These are phyloP conservation scores for Ogataea pini DNA, from an alignment of 805 yeast genomes.

Conservation along the genomic window DNA sequence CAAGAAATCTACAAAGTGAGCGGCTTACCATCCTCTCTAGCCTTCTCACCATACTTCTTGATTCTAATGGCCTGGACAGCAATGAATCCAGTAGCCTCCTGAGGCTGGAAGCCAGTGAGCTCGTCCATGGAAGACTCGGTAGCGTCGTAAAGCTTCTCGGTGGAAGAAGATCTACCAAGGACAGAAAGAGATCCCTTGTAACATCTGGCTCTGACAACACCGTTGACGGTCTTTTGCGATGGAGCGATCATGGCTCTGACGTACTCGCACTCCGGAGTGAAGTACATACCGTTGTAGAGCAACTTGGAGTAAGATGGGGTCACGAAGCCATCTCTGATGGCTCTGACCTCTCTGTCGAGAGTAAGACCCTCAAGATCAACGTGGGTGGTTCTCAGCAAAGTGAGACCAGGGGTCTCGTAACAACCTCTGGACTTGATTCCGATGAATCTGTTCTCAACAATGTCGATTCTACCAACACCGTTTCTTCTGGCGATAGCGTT, in stretches of 20 bases:
- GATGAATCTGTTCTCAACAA: conserved; percentile 98
- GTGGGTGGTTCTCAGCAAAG: conserved; percentile 90
- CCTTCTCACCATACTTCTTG: conserved; percentile 96
- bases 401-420: conserved; percentile 98
- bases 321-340: conserved; percentile 93
- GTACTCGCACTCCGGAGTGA: conserved; percentile 97
- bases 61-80: conserved; percentile 98
- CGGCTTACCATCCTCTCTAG: conserved; percentile 71
- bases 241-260: conserved; percentile 92
- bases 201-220: conserved; percentile 89
- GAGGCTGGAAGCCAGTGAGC: conserved; percentile 95
- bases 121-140: conserved; percentile 99
- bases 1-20: conserved; percentile 41
- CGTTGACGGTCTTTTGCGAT: conserved; percentile 93
- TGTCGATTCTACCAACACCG: conserved; percentile 99
- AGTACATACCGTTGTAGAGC: conserved; percentile 96
- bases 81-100: conserved; percentile 95
- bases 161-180: conserved; percentile 91
- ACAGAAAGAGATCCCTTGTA: conserved; percentile 87
- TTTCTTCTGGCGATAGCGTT: conserved; percentile 96
- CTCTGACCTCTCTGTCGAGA: conserved; percentile 95
- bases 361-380: conserved; percentile 97
- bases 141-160: conserved; percentile 96
- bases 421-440: conserved; percentile 99
- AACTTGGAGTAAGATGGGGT: conserved; percentile 88